Conservation (phyloP, 2,329 filamentous ascomycete species). For the Didymella sp. region DNA sequence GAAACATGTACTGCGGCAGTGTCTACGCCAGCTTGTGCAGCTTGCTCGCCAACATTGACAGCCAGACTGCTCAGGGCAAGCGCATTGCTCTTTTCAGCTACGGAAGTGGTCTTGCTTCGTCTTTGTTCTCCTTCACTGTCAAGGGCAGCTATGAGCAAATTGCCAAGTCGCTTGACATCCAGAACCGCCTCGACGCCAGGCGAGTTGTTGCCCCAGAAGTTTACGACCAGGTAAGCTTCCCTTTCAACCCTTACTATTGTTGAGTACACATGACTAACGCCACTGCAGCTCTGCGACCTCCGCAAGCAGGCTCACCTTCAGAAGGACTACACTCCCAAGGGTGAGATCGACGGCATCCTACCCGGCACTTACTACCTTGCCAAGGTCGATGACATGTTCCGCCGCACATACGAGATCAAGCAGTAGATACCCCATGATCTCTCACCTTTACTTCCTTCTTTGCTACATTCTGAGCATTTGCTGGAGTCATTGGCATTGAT, state of each 20-base stretch:
- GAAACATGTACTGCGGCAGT: conserved; percentile 63
- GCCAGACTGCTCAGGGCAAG: conserved; percentile 57
- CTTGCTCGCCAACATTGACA: conserved; percentile 56
- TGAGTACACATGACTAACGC: conserved; percentile 34
- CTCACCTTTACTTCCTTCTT: conserved; percentile 36
- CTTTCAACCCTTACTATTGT: conserved; percentile 23
- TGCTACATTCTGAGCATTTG: conserved; percentile 47
- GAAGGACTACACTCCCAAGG: conserved; percentile 57
- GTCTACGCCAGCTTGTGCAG: conserved; percentile 60
- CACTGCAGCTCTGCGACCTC: conserved; percentile 58
- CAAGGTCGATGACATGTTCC: conserved; percentile 60
- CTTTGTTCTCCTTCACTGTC: conserved; percentile 59
- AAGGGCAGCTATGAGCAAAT: conserved; percentile 57
- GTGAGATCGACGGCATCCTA: conserved; percentile 53
- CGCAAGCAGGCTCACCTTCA: conserved; percentile 59
- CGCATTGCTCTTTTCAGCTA: conserved; percentile 61
- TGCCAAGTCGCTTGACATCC: conserved; percentile 56
- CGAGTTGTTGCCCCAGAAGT: conserved; percentile 56
- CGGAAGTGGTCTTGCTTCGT: conserved; percentile 59
- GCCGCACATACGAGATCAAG: conserved; percentile 59
- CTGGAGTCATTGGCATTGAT: conserved; percentile 42
- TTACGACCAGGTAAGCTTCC: conserved; percentile 54
- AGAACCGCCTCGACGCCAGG: conserved; percentile 54
- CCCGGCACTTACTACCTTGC: conserved; percentile 61
- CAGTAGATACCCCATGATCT: conserved; percentile 44